A percentile compares a stretch with the other conserved stretches of the same genome.
phyloP scores from a whole-genome alignment of 2,329 filamentous ascomycete genomes.

The Aspergillus costaricaensis region DNA sequence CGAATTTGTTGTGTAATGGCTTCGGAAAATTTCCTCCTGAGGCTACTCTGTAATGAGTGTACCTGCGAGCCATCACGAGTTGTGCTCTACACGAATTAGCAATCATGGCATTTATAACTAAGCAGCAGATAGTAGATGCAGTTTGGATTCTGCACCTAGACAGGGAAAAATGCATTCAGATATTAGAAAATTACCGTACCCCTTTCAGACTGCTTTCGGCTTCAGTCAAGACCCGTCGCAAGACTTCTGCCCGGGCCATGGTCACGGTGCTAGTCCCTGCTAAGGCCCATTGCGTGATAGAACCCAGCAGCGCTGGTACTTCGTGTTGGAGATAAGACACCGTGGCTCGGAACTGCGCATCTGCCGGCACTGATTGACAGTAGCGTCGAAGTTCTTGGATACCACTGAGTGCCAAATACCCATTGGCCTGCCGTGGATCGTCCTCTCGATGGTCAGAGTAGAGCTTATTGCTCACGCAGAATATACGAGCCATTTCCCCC shows the following conservation, averaged over 20 bases:
- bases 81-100: constrained; percentile 9
- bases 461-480: constrained; percentile 26
- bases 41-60: not conserved
- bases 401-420: constrained; percentile 23
- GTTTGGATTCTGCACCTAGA: too few relatives aligned
- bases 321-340: constrained; percentile 14
- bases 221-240: constrained; percentile 14
- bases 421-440: not conserved
- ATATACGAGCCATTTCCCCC: constrained; percentile 10
- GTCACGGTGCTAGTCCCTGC: constrained; percentile 16
- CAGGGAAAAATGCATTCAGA: not conserved
- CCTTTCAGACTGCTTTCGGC: constrained; percentile 8
- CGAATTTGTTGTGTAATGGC: constrained; percentile 7
- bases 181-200: constrained; percentile 8
- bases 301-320: constrained; percentile 21
- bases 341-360: constrained; percentile 17
- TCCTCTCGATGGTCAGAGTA: constrained; percentile 15
- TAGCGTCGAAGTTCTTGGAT: constrained; percentile 24
- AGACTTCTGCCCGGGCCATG: constrained; percentile 14
- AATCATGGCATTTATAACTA: not conserved
- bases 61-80: not conserved
- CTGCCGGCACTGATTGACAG: constrained; percentile 24
- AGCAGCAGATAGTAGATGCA: not conserved
- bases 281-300: constrained; percentile 20
- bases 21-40: constrained; percentile 6